Percentiles rank a stretch among this genome's conserved stretches.
Evolutionary conservation across 225 moss, liverwort and hornwort genomes (phyloP).

Genomic region (Thuidium tamariscinum): DNA sequence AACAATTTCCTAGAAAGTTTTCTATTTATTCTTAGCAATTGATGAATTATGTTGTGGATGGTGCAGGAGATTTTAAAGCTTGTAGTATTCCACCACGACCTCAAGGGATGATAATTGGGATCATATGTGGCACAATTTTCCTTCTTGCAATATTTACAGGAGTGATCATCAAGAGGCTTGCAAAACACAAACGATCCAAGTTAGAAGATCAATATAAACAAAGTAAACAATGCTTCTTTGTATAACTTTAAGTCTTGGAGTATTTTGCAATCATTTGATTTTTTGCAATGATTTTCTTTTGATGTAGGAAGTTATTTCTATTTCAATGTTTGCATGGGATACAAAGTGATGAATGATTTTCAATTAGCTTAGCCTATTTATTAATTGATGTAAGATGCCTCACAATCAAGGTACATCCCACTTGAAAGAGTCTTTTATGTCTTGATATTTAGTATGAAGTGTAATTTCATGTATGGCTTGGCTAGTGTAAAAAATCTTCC

Average conservation of each 20-base stretch:
- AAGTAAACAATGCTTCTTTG: not conserved
- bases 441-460: not conserved
- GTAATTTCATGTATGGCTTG: not conserved
- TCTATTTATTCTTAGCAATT: not conserved
- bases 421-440: not conserved
- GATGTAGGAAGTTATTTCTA: not conserved
- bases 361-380: not conserved
- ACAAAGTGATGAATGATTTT: not conserved
- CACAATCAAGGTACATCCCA: accelerated
- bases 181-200: not conserved
- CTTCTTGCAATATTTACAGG: not conserved
- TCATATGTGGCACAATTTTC: not conserved
- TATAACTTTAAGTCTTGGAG: not conserved
- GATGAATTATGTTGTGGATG: not conserved
- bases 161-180: no score
- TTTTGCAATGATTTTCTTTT: not conserved
- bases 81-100: no score
- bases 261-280: not conserved
- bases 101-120: not conserved
- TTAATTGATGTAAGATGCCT: accelerated
- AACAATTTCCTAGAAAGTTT: not conserved
- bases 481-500: accelerated
- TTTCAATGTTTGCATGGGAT: not conserved
- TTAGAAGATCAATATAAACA: not conserved
- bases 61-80: not conserved